These are phyloP conservation scores for Sorghum bicolor DNA, from an alignment of 176 grass and related monocot species.

Conservation along the genomic window Sorghum_bicolor_NCBIv3 NC_012873.2:48019001-48019500, in stretches of 20 bases:
- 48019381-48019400: conserved; percentile 23
- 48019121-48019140: neutral
- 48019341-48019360: neutral
- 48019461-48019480: conserved; percentile 73
- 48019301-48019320: conserved; percentile 12
- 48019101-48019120: neutral
- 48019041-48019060: neutral
- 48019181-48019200: conserved; percentile 35
- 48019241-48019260: conserved; percentile 78
- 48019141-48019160: neutral
- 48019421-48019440: conserved; percentile 59
- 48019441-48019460: conserved; percentile 72
- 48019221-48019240: conserved; percentile 69
- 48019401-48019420: conserved; percentile 79
- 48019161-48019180: conserved; percentile 21
- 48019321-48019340: conserved; percentile 1
- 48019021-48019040: neutral
- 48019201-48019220: conserved; percentile 76
- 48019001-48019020: neutral
- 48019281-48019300: conserved; percentile 74
- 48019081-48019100: neutral
- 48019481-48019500: conserved; percentile 68
- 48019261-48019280: conserved; percentile 89
- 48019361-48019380: neutral
- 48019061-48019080: neutral